Conservation (phyloP, 345 rosid species). For the Ricinus communis region DNA sequence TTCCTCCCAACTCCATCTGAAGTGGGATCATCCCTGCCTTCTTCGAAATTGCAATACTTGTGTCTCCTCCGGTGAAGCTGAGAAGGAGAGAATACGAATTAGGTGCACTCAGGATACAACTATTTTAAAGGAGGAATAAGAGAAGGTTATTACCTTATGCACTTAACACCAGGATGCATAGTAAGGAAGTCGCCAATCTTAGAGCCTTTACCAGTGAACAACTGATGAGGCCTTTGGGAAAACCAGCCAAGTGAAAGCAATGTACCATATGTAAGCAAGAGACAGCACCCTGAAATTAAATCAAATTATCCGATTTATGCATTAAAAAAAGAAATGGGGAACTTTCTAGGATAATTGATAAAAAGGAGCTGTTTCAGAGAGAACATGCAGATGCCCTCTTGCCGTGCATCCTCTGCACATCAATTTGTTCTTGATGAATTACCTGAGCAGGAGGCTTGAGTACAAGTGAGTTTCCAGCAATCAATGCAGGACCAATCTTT, state of each 20-base stretch:
- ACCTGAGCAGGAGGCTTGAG: constrained; percentile 99
- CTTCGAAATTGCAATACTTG: constrained; percentile 86
- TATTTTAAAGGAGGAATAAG: no score
- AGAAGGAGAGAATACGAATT: neutral
- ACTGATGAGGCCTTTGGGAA: constrained; percentile 90
- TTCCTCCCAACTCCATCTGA: constrained; percentile 98
- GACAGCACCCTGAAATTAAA: constrained; percentile 73
- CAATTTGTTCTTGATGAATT: no score
- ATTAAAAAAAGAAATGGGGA: no score
- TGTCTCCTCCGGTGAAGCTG: constrained; percentile 98
- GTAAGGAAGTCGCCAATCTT: constrained; percentile 99
- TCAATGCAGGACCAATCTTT: constrained; percentile 88
- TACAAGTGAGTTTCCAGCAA: constrained; percentile 94
- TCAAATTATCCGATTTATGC: neutral
- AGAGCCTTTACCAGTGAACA: constrained; percentile 96
- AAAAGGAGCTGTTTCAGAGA: no score
- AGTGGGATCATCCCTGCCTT: constrained; percentile 98
- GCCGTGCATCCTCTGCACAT: no score
- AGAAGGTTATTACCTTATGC: constrained; percentile 59
- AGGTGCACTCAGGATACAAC: no score
- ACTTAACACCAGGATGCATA: constrained; percentile 95
- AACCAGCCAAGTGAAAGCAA: constrained; percentile 97
- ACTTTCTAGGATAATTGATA: no score
- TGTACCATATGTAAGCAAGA: constrained; percentile 97
- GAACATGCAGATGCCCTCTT: no score